Base-by-base conservation (phyloP, 208 protist species). In the Trypanosoma melophagium region DNA sequence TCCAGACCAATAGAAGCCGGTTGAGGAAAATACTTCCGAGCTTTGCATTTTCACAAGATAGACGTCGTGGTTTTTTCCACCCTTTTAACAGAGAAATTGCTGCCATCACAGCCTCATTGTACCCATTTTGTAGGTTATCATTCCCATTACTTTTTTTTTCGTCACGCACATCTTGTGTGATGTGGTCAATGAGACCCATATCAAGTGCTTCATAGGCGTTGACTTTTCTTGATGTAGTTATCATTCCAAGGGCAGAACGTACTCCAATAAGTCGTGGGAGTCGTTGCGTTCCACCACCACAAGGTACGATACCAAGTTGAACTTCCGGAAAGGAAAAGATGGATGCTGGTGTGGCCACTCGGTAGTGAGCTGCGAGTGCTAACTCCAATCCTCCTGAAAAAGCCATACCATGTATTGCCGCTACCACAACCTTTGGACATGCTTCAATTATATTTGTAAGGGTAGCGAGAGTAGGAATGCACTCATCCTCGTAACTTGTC, bases 341-440 rank as follows among this genome's bases (percentile, higher is more conserved):
- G n/a, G 70, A 55, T 13, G 49, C 21, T 4, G 58, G 55, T 13
- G 74, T 60, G 28, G 80, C 86, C 28, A 95, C 68, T 42, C 90
- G 81, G 53, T 84, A 91, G 66, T 88, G 74, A 24, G 87, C 74
- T 12, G 80, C 79, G 17, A 96, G 69, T 1, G 84, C 80, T 2
- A 96, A 73, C 66, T 94, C 86, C 40, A 90, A 56, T n/a, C 86
- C 90, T 72, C 89, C 91, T 10, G 86, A 93, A 24, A 75, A 69
- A 40, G 86, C 86, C 21, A 81, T 53, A 16, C 90, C 92, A 47
- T 88, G 52, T 28, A 96, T 70, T 12, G 83, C 82, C 0, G 89
- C 87, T 31, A 97, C 69, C 21, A 90, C 88, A 49, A 84, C 72
- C 65, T 93, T 96, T 3, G 40, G 21, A 60, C 70, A 85, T 21